Evolutionary conservation across 176 grass and related monocot species (phyloP), one percentile per base, ranked within the genome.

Genomic region (Oryza brachyantha): DNA sequence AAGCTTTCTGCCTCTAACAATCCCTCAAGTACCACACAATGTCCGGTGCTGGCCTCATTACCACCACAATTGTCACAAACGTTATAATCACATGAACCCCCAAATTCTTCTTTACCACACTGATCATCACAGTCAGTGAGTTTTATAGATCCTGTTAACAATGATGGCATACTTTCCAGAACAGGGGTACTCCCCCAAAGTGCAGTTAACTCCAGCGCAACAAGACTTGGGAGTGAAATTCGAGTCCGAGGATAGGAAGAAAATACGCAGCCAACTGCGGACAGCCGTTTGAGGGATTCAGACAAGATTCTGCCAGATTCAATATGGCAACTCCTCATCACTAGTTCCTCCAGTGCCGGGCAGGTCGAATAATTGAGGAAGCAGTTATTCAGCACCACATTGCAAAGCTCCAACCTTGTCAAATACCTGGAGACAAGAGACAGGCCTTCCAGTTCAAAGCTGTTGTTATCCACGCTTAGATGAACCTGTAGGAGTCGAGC

Each of bases 1-100:
- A 80, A 61, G 52, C 25, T 60, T 80, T 80, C 4, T 60, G 52
- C 65, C 26, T 80, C 36, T 24, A 37, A 70, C 26, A 80, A 70
- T 25, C 60, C 59, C 11, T 62, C 26, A 28, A 62, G 12, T 6
- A 62, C 22, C 59, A 62, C 27, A 7, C 4, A 62, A 29, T 62
- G 22, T 29, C 59, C 5, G 27, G 12, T 29, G 26, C 16, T 31
- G 4, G 19, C 68, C 29, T 13, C 25, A 27, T 29, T 31, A 19
- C 1, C 8, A 19, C 13, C 24, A 70, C 43, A 65, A 35, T 65
- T 35, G 4, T 19, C 32, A 21, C 62, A 65, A 14, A 0, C 16
- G 16, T 65, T 35, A 36, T 34, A 1, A 21, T 16, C 5, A 31
- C 68, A 71, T 29, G 41, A 71, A 13, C 41, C 68, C 24, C 68